These are phyloP conservation scores for Barnettozyma sp. DNA, from an alignment of 805 yeast genomes.

Conservation along the genomic window DNA sequence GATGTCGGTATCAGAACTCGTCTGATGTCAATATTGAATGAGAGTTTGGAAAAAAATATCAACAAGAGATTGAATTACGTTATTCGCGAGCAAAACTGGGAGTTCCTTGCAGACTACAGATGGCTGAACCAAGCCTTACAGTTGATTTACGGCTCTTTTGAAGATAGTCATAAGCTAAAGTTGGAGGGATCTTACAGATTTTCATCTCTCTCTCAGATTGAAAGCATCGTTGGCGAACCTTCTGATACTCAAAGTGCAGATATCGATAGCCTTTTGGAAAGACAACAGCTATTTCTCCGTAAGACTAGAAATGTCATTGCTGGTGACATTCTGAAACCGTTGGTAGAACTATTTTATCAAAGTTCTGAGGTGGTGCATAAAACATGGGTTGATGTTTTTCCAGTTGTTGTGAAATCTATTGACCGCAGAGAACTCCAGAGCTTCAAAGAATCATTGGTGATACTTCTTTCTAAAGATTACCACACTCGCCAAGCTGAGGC, in stretches of 20 bases:
- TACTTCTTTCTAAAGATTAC: slow-evolving; percentile 80
- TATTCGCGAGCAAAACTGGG: slow-evolving; percentile 97
- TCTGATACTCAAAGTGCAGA: slow-evolving; percentile 20
- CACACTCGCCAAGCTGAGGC: slow-evolving; percentile 85
- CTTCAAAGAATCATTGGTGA: slow-evolving; percentile 72
- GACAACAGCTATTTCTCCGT: slow-evolving; percentile 30
- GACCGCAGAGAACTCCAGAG: slow-evolving; percentile 78
- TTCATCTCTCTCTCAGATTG: slow-evolving; percentile 44
- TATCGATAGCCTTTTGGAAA: slow-evolving; percentile 26
- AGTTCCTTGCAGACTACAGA: slow-evolving; percentile 81
- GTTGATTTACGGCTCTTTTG: slow-evolving; percentile 72
- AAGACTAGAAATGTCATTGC: slow-evolving; percentile 37
- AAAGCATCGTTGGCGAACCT: slow-evolving; percentile 19
- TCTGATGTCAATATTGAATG: slow-evolving; percentile 72
- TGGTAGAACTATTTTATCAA: slow-evolving; percentile 75
- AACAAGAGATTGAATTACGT: slow-evolving; percentile 78
- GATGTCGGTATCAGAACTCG: slow-evolving; percentile 69
- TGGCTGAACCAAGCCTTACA: slow-evolving; percentile 95
- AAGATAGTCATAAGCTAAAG: slow-evolving; percentile 39
- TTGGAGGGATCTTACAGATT: slow-evolving; percentile 46
- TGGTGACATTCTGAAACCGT: slow-evolving; percentile 57
- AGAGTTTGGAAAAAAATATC: slow-evolving; percentile 70
- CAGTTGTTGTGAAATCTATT: slow-evolving; percentile 66
- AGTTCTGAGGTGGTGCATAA: slow-evolving; percentile 72
- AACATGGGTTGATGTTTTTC: slow-evolving; percentile 82